A percentile compares a stretch with the other conserved stretches of the same genome.
These are phyloP conservation scores for Salix viminalis DNA, from an alignment of 345 rosid species.

Conservation along the genomic window DNA sequence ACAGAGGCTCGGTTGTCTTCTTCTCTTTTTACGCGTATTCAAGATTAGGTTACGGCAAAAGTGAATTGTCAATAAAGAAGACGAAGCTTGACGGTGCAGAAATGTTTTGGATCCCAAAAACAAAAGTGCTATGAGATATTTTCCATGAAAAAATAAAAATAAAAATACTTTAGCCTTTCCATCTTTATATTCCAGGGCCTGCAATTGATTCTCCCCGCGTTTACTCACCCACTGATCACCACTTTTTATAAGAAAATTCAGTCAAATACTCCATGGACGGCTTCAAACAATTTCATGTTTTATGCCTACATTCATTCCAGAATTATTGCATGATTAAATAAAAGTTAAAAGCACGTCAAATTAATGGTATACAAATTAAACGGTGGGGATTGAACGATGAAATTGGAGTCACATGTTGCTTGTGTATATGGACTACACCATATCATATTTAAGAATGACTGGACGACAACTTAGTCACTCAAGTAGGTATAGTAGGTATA, in stretches of 20 bases:
- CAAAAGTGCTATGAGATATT: too few species aligned
- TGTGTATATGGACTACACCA: background rate
- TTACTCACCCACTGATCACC: background rate
- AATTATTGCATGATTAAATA: background rate
- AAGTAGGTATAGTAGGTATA: constrained; percentile 17
- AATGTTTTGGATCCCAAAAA: background rate
- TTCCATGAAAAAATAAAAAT: background rate
- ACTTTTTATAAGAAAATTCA: background rate
- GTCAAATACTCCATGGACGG: background rate
- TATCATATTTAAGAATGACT: background rate
- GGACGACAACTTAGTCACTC: constrained; percentile 7
- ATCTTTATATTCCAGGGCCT: background rate
- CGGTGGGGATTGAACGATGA: constrained; percentile 12
- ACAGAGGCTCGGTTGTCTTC: background rate
- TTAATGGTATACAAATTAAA: background rate
- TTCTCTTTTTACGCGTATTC: background rate
- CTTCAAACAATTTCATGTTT: background rate
- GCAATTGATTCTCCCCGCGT: background rate
- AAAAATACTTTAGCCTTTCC: background rate
- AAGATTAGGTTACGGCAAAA: constrained; percentile 4
- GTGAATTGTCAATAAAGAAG: background rate
- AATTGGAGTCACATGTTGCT: background rate
- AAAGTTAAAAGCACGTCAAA: background rate
- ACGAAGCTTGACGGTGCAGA: background rate
- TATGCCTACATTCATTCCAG: background rate